A percentile compares a stretch with the other conserved stretches of the same genome.
Conservation (phyloP, 2,329 filamentous ascomycete species). For the Sclerotiophoma versabilis region DNA sequence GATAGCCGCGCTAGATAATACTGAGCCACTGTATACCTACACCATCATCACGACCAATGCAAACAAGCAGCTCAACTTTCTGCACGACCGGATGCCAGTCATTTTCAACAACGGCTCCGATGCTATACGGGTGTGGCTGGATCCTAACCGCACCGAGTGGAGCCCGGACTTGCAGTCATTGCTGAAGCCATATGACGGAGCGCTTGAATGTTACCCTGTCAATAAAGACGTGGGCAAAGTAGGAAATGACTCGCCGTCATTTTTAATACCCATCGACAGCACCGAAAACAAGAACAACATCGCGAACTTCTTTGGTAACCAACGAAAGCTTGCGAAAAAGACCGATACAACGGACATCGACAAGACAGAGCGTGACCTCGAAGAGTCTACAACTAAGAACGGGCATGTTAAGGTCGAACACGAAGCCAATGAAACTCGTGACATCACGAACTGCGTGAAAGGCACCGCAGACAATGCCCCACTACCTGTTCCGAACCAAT, state of each 20-base stretch:
- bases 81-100: constrained; percentile 96
- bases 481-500: constrained; percentile 49
- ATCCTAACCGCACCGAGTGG: constrained; percentile 77
- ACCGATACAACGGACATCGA: constrained; percentile 17
- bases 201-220: constrained; percentile 86
- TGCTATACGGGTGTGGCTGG: constrained; percentile 76
- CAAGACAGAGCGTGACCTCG: constrained; percentile 36
- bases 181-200: constrained; percentile 79
- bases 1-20: constrained; percentile 57
- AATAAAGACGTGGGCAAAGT: constrained; percentile 91
- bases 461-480: constrained; percentile 62
- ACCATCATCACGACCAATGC: constrained; percentile 92
- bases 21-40: constrained; percentile 82
- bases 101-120: constrained; percentile 80
- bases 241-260: constrained; percentile 84
- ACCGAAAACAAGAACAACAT: constrained; percentile 92
- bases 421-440: constrained; percentile 50
- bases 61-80: constrained; percentile 80
- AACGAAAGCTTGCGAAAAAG: constrained; percentile 49
- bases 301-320: constrained; percentile 85
- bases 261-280: constrained; percentile 83
- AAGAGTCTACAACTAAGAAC: constrained; percentile 33
- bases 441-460: constrained; percentile 53
- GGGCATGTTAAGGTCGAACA: constrained; percentile 45
- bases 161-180: constrained; percentile 77